A percentile compares a stretch with the other conserved stretches of the same genome.
These are phyloP conservation scores for Rhododendron mucronatum DNA, from an alignment of 148 eudicot genomes.

Conservation along the genomic window DNA sequence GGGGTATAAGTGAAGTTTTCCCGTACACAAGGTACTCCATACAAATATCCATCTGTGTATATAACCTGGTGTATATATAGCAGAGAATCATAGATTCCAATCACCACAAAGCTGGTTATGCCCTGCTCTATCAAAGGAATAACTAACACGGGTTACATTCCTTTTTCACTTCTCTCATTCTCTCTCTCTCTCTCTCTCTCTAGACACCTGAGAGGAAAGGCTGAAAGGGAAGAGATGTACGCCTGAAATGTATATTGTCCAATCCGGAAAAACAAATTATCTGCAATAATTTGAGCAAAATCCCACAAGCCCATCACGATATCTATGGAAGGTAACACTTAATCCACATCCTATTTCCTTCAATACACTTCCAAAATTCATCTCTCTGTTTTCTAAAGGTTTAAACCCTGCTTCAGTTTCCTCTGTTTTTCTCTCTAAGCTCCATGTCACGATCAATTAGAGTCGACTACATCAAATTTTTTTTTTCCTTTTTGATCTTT, in stretches of 20 bases:
- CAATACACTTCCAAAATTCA: neutral
- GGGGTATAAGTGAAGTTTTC: neutral
- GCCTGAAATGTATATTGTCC: neutral
- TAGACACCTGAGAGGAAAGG: neutral
- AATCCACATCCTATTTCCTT: neutral
- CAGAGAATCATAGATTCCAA: neutral
- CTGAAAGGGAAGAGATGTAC: neutral
- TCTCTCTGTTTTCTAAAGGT: neutral
- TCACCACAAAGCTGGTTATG: neutral
- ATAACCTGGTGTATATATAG: conserved; percentile 1
- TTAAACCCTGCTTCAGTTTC: neutral
- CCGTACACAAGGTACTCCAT: neutral
- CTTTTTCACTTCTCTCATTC: conserved; percentile 2
- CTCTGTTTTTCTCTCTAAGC: neutral
- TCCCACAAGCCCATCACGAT: conserved; percentile 1
- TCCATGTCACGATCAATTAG: neutral
- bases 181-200: conserved; percentile 10
- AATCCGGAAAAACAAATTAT: neutral
- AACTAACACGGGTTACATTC: neutral
- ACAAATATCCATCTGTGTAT: neutral
- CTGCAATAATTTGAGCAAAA: neutral
- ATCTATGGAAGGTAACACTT: conserved; percentile 32
- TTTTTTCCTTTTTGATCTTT: neutral
- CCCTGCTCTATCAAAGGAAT: conserved; percentile 3
- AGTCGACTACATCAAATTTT: neutral